These are phyloP conservation scores for Penicillium roqueforti DNA, from an alignment of 495 filamentous ascomycete genomes.

Conservation along the genomic window DNA sequence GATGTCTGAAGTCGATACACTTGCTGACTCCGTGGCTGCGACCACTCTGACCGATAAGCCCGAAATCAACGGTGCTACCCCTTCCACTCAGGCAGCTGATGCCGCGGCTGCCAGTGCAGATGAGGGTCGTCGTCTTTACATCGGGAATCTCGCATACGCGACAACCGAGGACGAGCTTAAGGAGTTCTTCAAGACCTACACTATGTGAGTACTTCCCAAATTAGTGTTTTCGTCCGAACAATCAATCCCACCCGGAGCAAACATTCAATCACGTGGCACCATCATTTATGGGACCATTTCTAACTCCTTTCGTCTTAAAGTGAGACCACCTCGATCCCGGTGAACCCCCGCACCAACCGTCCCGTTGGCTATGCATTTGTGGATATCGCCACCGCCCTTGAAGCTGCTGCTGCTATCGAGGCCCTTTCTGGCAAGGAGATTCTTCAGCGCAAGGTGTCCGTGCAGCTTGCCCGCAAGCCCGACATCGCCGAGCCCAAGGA, in stretches of 20 bases:
- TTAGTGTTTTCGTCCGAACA: not conserved
- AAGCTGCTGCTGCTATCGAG: constrained; percentile 89
- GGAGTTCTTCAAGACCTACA: constrained; percentile 96
- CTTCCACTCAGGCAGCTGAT: constrained; percentile 66
- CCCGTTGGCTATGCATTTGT: constrained; percentile 99
- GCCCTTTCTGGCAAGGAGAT: constrained; percentile 96
- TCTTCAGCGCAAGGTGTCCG: constrained; percentile 95
- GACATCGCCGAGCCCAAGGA: constrained; percentile 81
- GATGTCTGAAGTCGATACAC: constrained; percentile 56
- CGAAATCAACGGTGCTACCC: constrained; percentile 77
- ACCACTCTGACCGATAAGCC: constrained; percentile 50
- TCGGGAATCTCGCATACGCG: constrained; percentile 99
- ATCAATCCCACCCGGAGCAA: not conserved
- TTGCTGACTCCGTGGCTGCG: constrained; percentile 47
- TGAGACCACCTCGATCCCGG: constrained; percentile 96
- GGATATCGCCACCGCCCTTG: constrained; percentile 86
- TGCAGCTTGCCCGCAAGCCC: constrained; percentile 96
- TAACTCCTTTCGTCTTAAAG: constrained; percentile 41
- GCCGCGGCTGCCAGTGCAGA: constrained; percentile 94
- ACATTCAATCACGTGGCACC: not conserved
- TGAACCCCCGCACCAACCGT: constrained; percentile 96
- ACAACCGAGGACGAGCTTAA: constrained; percentile 99
- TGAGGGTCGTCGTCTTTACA: constrained; percentile 97
- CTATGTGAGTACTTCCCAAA: constrained; percentile 72
- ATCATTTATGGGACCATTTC: not conserved